Conservation (phyloP, 306 rosid genomes). For the Dalbergia cultrata region DNA sequence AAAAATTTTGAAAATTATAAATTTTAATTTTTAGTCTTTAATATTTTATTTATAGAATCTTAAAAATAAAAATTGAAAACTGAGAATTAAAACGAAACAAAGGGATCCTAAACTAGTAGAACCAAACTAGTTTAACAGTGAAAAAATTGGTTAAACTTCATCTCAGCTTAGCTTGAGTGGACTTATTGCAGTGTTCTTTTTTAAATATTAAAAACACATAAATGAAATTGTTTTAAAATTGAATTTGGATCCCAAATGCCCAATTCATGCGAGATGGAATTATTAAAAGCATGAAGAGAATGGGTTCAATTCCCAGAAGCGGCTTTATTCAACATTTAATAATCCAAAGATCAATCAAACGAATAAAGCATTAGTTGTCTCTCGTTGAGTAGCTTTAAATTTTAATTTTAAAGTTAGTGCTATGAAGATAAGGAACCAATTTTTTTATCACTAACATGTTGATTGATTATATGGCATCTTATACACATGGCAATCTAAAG, state of each 20-base stretch:
- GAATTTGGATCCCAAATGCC: neutral
- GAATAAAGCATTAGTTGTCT: slow-evolving; percentile 16
- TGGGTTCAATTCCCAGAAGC: neutral
- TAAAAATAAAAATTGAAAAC: too few relatives aligned
- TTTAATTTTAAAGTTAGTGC: slow-evolving; percentile 33
- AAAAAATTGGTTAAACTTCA: neutral
- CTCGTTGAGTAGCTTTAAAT: slow-evolving; percentile 22
- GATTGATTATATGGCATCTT: slow-evolving; percentile 27
- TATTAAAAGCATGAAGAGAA: neutral
- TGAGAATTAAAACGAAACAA: too few relatives aligned
- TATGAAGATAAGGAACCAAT: slow-evolving; percentile 36
- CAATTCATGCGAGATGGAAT: neutral
- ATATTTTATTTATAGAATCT: too few relatives aligned
- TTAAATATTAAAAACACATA: neutral
- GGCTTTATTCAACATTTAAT: neutral
- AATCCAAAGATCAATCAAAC: neutral
- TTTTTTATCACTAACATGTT: slow-evolving; percentile 14
- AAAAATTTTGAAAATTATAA: too few relatives aligned
- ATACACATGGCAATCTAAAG: slow-evolving; percentile 29
- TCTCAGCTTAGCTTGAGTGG: neutral
- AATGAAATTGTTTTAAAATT: neutral
- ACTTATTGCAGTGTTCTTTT: neutral
- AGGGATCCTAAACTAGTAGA: too few relatives aligned
- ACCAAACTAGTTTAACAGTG: too few relatives aligned
- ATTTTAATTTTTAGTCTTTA: too few relatives aligned